Evolutionary conservation across 2,329 filamentous ascomycete species (phyloP).

Genomic region (Xylariaceae sp.): DNA sequence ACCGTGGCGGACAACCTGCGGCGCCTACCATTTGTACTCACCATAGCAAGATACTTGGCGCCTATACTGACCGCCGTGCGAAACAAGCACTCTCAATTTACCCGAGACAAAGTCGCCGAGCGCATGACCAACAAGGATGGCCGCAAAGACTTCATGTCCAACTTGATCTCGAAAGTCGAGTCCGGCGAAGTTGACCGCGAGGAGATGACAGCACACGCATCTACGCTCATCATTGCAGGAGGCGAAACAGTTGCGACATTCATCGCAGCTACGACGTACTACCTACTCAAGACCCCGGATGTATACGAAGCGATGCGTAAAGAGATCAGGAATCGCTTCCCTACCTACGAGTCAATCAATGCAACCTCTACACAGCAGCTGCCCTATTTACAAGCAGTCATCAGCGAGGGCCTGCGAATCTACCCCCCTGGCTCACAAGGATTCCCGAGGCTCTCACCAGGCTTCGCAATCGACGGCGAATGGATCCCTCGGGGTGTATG

Average conservation of each 20-base stretch:
- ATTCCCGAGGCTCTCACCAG: background rate
- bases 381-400: constrained; percentile 30
- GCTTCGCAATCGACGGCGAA: background rate
- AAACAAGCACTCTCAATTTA: background rate
- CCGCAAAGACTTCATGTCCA: constrained; percentile 7
- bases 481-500: background rate
- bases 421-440: background rate
- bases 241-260: constrained; percentile 47
- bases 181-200: constrained; percentile 8
- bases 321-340: constrained; percentile 29
- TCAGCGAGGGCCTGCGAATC: constrained; percentile 24
- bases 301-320: constrained; percentile 11
- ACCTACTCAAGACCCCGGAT: constrained; percentile 29
- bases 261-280: constrained; percentile 29
- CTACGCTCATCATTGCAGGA: constrained; percentile 34
- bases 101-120: constrained; percentile 1
- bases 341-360: constrained; percentile 25
- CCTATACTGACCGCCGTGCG: background rate
- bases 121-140: background rate
- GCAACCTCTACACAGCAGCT: constrained; percentile 20
- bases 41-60: background rate
- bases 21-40: background rate
- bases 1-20: background rate
- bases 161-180: constrained; percentile 8
- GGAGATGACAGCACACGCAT: constrained; percentile 12